Percentiles rank a stretch among this genome's conserved stretches.
These are phyloP conservation scores for Tagetes erecta DNA, from an alignment of 129 eudicot genomes.

Conservation along the genomic window DNA sequence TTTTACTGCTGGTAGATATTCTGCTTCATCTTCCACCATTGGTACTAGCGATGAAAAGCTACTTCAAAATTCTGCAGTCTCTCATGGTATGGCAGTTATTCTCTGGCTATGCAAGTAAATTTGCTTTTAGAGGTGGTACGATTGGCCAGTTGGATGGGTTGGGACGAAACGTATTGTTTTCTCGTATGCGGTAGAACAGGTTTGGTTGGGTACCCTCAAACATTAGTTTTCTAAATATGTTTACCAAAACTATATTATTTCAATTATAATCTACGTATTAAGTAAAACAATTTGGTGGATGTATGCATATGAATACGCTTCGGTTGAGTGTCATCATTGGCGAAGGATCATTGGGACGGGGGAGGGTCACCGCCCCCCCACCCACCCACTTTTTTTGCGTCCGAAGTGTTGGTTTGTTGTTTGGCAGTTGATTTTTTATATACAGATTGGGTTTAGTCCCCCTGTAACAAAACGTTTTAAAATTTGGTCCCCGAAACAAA, in stretches of 20 bases:
- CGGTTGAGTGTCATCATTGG: not conserved
- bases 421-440: too few species aligned
- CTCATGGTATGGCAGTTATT: conserved; percentile 30
- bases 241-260: not conserved
- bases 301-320: not conserved
- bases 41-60: conserved; percentile 40
- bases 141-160: not conserved
- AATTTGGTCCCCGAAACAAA: too few species aligned
- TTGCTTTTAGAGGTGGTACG: not conserved
- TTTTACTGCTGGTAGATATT: conserved; percentile 35
- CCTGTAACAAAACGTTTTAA: too few species aligned
- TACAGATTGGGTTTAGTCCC: too few species aligned
- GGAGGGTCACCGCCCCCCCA: too few species aligned
- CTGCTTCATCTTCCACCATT: conserved; percentile 39
- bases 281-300: not conserved
- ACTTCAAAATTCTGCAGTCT: conserved; percentile 27
- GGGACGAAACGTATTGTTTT: not conserved
- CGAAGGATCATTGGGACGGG: too few species aligned
- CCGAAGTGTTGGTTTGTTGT: too few species aligned
- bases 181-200: not conserved
- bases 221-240: not conserved
- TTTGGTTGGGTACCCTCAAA: not conserved
- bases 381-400: too few species aligned
- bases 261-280: not conserved
- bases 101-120: not conserved